A percentile compares a stretch with the other conserved stretches of the same genome.
Evolutionary conservation across 2,329 filamentous ascomycete species (phyloP).

Genomic region (Aureobasidium sp.): DNA sequence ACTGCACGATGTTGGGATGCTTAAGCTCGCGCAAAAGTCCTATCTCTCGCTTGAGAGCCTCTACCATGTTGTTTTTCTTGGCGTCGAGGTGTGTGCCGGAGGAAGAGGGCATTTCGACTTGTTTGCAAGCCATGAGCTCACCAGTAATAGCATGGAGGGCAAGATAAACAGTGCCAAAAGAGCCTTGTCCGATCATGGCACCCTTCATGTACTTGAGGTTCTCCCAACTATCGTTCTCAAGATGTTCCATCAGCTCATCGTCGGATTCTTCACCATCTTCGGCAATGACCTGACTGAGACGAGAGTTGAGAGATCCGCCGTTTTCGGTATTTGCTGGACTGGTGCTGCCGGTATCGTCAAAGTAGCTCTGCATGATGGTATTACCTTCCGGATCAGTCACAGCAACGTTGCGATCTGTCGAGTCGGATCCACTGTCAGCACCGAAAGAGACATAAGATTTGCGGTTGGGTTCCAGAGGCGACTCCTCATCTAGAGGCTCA

Average conservation of each 20-base stretch:
- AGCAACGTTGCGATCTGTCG: constrained; percentile 61
- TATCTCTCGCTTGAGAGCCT: constrained; percentile 94
- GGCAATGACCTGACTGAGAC: constrained; percentile 74
- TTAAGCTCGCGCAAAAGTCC: constrained; percentile 86
- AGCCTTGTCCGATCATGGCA: constrained; percentile 91
- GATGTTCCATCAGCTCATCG: constrained; percentile 80
- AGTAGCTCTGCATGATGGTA: constrained; percentile 66
- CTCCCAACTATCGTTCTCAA: constrained; percentile 88
- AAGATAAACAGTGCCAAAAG: constrained; percentile 91
- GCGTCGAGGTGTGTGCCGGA: constrained; percentile 71
- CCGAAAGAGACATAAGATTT: constrained; percentile 93
- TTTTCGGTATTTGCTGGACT: constrained; percentile 50
- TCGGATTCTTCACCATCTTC: constrained; percentile 90
- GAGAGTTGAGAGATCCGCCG: constrained; percentile 66
- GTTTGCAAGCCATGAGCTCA: constrained; percentile 96
- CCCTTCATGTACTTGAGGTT: constrained; percentile 99
- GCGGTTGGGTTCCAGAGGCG: constrained; percentile 74
- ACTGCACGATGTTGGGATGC: constrained; percentile 96
- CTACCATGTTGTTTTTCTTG: constrained; percentile 96
- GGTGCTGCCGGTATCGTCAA: constrained; percentile 71
- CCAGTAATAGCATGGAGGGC: constrained; percentile 93
- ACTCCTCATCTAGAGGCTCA: constrained; percentile 86
- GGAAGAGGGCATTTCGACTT: constrained; percentile 84
- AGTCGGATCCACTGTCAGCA: constrained; percentile 56
- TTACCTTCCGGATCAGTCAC: constrained; percentile 73